Conservation (phyloP, 2,329 filamentous ascomycete genomes). For the Phyllosticta citriasiana region DNA sequence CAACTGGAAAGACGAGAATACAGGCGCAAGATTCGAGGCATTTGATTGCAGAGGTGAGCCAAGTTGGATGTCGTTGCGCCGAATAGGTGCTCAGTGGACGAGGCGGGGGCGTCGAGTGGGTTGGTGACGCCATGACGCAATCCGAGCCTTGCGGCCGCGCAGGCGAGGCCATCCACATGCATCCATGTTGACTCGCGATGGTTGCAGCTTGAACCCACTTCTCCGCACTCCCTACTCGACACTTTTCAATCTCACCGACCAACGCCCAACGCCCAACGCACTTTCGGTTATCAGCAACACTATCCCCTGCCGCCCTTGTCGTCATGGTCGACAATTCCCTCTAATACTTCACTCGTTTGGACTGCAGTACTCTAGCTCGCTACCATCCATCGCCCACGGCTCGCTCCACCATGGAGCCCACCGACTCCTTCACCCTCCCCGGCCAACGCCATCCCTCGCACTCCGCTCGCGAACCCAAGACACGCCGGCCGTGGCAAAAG, state of each 20-base stretch:
- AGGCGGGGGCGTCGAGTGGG: not conserved
- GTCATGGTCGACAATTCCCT: not conserved
- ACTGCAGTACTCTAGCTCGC: not conserved
- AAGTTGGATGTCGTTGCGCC: not conserved
- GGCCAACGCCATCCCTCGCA: conserved; percentile 2
- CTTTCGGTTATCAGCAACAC: not conserved
- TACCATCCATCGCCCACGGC: not conserved
- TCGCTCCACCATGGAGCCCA: not conserved
- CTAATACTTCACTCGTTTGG: not conserved
- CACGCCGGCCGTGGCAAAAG: conserved; percentile 15
- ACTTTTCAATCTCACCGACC: not conserved
- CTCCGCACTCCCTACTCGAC: conserved; percentile 1
- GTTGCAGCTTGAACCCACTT: conserved; percentile 1
- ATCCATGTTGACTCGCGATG: not conserved
- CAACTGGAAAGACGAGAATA: not conserved
- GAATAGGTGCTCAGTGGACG: not conserved
- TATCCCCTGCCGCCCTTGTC: not conserved
- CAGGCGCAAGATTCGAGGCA: not conserved
- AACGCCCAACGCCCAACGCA: not conserved
- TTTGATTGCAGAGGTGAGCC: not conserved
- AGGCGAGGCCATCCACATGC: not conserved
- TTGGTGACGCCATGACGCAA: not conserved
- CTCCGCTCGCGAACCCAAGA: not conserved
- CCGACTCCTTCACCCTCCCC: conserved; percentile 6
- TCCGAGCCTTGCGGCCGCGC: not conserved